These are phyloP conservation scores for Helotiales sp. DNA, from an alignment of 2,329 filamentous ascomycete species.

Conservation along the genomic window DNA sequence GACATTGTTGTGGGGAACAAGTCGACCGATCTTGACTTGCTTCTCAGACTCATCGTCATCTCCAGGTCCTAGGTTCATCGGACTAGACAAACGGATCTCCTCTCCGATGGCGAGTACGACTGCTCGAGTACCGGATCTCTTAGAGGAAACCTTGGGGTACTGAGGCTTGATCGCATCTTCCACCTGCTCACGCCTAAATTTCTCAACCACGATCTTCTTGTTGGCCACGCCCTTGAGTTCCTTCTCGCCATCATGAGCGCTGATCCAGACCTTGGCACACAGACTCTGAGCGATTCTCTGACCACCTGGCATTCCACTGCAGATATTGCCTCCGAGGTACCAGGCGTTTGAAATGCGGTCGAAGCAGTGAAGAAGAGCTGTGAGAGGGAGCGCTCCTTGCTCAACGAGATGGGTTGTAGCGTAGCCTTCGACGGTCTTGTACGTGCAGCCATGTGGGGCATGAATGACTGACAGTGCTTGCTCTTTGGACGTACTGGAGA, in stretches of 20 bases:
- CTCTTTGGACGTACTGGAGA: constrained; percentile 39
- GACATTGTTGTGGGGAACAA: neutral
- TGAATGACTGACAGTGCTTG: constrained; percentile 65
- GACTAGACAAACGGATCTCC: constrained; percentile 8
- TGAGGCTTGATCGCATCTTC: constrained; percentile 43
- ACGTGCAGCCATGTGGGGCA: constrained; percentile 66
- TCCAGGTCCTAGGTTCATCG: neutral
- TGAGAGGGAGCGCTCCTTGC: constrained; percentile 64
- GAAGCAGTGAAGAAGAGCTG: constrained; percentile 68
- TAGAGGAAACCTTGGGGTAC: constrained; percentile 33
- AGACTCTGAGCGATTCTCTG: constrained; percentile 59
- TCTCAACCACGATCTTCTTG: constrained; percentile 53
- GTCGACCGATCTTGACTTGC: neutral
- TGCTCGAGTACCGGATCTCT: constrained; percentile 46
- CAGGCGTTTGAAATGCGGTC: constrained; percentile 63
- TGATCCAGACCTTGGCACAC: constrained; percentile 62
- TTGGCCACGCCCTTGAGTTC: constrained; percentile 58
- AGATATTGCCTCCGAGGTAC: constrained; percentile 65
- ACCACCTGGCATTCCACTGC: constrained; percentile 61
- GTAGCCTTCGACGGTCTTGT: constrained; percentile 59
- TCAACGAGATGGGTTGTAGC: constrained; percentile 59
- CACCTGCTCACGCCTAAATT: constrained; percentile 53
- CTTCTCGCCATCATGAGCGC: constrained; percentile 65
- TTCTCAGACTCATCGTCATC: constrained; percentile 2
- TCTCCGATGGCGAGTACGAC: constrained; percentile 44